Evolutionary conservation across 495 filamentous ascomycete species (phyloP).

Genomic region (Hypoxylon fuscum): DNA sequence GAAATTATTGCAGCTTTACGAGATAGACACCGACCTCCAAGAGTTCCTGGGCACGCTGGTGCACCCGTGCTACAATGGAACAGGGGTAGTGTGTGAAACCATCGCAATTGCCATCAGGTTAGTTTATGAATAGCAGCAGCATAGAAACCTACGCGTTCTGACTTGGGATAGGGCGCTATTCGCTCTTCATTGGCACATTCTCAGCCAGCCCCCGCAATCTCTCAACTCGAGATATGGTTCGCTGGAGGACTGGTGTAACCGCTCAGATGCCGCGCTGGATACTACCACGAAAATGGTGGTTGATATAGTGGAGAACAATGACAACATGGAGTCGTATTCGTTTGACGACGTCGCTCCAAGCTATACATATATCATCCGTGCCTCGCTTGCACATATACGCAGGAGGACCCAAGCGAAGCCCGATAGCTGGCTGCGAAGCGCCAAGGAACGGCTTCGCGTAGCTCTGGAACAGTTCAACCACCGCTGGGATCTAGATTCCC

Average conservation of each 20-base stretch:
- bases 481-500: too few relatives aligned
- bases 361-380: too few relatives aligned
- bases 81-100: conserved; percentile 41
- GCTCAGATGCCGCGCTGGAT: background rate
- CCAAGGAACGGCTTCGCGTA: too few relatives aligned
- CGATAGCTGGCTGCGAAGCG: too few relatives aligned
- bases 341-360: too few relatives aligned
- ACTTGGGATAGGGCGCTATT: conserved; percentile 30
- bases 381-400: too few relatives aligned
- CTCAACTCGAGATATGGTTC: conserved; percentile 1
- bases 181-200: conserved; percentile 30
- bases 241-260: background rate
- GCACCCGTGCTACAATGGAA: conserved; percentile 36
- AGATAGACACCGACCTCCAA: background rate
- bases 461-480: too few relatives aligned
- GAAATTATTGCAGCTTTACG: conserved; percentile 4
- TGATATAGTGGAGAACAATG: too few relatives aligned
- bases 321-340: too few relatives aligned
- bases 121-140: background rate
- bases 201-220: conserved; percentile 9
- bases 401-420: too few relatives aligned
- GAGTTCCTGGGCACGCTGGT: conserved; percentile 37
- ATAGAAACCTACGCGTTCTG: background rate
- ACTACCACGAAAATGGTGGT: too few relatives aligned
- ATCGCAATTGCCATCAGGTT: conserved; percentile 45